Evolutionary conservation across 768 basidiomycete species (phyloP), one percentile per base, ranked within the genome.

Genomic region (Vararia minispora): DNA sequence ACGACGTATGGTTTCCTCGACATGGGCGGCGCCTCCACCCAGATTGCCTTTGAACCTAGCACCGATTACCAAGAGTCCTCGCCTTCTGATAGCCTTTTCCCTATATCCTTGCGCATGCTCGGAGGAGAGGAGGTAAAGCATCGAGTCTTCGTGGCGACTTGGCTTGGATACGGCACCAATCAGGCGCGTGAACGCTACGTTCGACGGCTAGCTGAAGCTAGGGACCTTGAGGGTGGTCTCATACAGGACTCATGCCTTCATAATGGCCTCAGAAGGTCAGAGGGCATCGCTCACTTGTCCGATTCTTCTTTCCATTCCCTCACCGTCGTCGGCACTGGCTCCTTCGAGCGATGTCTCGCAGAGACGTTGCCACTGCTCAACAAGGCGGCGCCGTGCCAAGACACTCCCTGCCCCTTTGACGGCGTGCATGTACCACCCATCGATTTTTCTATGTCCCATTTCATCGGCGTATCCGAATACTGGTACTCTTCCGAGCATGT

Each of bases 401-500:
- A 88, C 50, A 59, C 71, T 0, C 86, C 87, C 0, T 98, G 94
- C 59, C 71, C 92, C 12, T 97, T 98, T 72, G 83, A 92, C 50
- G 95, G 94, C 16, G 76, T 97, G 0, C 79, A 89, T 32, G 91
- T 91, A 10, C 94, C 95, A 5, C 74, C 79, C 1, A 97, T 98
- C 53, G 88, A 98, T 61, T 99, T 98, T 58, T 73, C 76, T 27
- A 87, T 79, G 24, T 88, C 87, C 10, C 83, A 81, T 39, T 99
- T 98, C 58, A 95, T 99, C 50, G 95, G 95, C 3, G 80, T 99
- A 27, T 92, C 89, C 11, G 95, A 99, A 58, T 99, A 98, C 57
- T 99, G 94, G 94, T 98, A 97, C 60, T 97, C 94, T 18, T 89
- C 91, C 8, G 91, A 99, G 50, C 91, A 98, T 57, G 83, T 97